Percentiles rank a stretch among this genome's conserved stretches.
Conservation (phyloP, 225 moss, liverwort and hornwort genomes). For the Anthoceros angustus region DNA sequence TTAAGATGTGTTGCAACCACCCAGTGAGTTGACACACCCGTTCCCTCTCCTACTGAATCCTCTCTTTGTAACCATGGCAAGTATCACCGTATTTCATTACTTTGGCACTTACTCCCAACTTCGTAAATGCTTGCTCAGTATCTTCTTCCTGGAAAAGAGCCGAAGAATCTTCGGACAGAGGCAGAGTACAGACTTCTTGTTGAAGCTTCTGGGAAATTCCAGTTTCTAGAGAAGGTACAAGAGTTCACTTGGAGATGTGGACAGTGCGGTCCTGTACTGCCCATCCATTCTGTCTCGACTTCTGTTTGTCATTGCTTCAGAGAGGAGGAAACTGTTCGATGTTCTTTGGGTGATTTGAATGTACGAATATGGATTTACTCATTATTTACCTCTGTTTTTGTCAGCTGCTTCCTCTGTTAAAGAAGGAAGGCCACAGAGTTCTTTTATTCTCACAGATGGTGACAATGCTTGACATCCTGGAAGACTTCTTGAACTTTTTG, state of each 20-base stretch:
- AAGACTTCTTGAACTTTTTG: slow-evolving; percentile 51
- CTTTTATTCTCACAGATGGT: slow-evolving; percentile 66
- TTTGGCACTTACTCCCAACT: neutral
- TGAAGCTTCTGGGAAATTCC: slow-evolving; percentile 62
- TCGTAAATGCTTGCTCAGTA: slow-evolving; percentile 28
- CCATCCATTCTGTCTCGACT: neutral
- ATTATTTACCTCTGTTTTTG: neutral
- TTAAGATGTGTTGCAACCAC: slow-evolving; percentile 94
- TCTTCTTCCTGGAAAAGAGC: slow-evolving; percentile 55
- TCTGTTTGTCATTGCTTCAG: neutral
- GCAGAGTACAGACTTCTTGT: slow-evolving; percentile 40
- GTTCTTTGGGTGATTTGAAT: neutral
- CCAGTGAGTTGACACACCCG: slow-evolving; percentile 36
- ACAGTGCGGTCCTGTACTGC: neutral
- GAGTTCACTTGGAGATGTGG: neutral
- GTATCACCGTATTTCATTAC: neutral
- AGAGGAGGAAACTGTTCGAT: no score
- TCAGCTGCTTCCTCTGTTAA: slow-evolving; percentile 61
- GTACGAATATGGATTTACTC: neutral
- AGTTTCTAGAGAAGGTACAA: slow-evolving; percentile 68
- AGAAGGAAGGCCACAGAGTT: slow-evolving; percentile 52
- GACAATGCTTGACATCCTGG: slow-evolving; percentile 66
- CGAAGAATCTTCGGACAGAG: slow-evolving; percentile 22
- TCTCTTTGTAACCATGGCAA: neutral
- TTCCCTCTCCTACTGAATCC: neutral